Evolutionary conservation across 2,329 filamentous ascomycete genomes (phyloP).

Genomic region (Cercospora zeae-maydis): DNA sequence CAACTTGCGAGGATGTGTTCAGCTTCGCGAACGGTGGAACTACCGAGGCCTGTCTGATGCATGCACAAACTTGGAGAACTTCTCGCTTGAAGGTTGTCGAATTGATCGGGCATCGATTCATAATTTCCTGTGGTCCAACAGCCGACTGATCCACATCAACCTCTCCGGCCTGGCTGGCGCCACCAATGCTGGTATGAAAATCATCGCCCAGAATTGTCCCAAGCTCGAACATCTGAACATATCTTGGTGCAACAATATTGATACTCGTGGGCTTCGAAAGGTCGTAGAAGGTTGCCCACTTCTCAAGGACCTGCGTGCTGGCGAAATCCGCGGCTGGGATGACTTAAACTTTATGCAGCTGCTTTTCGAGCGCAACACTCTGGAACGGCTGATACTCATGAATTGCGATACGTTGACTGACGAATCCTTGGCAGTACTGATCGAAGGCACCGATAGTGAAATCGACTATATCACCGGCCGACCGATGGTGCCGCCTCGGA

Average conservation of each 20-base stretch:
- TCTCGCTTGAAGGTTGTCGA: constrained; percentile 83
- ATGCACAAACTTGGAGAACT: constrained; percentile 81
- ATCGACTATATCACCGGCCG: constrained; percentile 75
- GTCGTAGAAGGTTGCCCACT: constrained; percentile 70
- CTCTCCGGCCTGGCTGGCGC: constrained; percentile 76
- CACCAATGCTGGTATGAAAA: constrained; percentile 79
- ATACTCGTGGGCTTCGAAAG: constrained; percentile 68
- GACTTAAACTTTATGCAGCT: constrained; percentile 66
- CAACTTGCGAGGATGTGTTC: constrained; percentile 86
- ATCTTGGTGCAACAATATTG: constrained; percentile 87
- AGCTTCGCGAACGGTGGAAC: constrained; percentile 77
- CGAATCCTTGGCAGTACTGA: constrained; percentile 65
- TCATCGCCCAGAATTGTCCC: constrained; percentile 76
- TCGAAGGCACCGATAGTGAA: constrained; percentile 72
- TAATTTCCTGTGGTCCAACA: constrained; percentile 74
- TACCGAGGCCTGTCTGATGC: constrained; percentile 74
- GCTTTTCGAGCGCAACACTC: constrained; percentile 73
- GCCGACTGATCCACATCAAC: constrained; percentile 76
- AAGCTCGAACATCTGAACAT: constrained; percentile 82
- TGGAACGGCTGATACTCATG: constrained; percentile 78
- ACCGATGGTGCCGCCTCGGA: constrained; percentile 71
- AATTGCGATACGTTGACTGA: constrained; percentile 78
- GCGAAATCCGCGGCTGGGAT: constrained; percentile 77
- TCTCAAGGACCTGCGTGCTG: constrained; percentile 74
- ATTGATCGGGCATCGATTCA: constrained; percentile 77